Evolutionary conservation across 768 basidiomycete genomes (phyloP).

Genomic region (Mycena epipterygia): DNA sequence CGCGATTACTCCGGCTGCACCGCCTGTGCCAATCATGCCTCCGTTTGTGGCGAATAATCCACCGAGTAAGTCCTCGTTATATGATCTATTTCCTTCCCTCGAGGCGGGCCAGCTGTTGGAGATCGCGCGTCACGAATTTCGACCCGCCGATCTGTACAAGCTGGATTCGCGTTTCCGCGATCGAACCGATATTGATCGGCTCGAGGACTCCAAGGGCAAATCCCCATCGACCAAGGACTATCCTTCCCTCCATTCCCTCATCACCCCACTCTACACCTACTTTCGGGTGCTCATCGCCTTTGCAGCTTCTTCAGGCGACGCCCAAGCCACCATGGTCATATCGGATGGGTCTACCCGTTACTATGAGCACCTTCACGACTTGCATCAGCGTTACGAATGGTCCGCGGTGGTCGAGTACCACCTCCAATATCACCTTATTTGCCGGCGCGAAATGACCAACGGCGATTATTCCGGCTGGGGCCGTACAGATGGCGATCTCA

Average conservation of each 20-base stretch:
- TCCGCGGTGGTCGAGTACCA: neutral
- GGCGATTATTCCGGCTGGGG: slow-evolving; percentile 1
- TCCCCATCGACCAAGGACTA: neutral
- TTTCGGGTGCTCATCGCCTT: neutral
- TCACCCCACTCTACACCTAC: neutral
- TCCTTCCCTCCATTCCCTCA: neutral
- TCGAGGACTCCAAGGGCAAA: neutral
- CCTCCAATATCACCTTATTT: neutral
- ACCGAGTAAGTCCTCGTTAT: neutral
- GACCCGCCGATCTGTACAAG: neutral
- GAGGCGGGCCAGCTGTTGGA: slow-evolving; percentile 1
- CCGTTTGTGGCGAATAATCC: too few species aligned
- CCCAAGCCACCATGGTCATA: neutral
- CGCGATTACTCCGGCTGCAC: too few species aligned
- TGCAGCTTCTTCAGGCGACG: neutral
- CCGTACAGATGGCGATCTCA: neutral
- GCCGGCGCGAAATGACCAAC: neutral
- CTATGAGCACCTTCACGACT: neutral
- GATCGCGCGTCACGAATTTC: slow-evolving; percentile 2
- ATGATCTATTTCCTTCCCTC: neutral
- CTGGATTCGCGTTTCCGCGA: slow-evolving; percentile 1
- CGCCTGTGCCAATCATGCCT: too few species aligned
- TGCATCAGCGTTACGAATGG: neutral
- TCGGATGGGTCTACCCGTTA: neutral
- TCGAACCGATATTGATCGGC: neutral